A percentile compares a stretch with the other conserved stretches of the same genome.
Evolutionary conservation across 2,329 filamentous ascomycete species (phyloP).

Genomic region (Alternaria conjuncta): DNA sequence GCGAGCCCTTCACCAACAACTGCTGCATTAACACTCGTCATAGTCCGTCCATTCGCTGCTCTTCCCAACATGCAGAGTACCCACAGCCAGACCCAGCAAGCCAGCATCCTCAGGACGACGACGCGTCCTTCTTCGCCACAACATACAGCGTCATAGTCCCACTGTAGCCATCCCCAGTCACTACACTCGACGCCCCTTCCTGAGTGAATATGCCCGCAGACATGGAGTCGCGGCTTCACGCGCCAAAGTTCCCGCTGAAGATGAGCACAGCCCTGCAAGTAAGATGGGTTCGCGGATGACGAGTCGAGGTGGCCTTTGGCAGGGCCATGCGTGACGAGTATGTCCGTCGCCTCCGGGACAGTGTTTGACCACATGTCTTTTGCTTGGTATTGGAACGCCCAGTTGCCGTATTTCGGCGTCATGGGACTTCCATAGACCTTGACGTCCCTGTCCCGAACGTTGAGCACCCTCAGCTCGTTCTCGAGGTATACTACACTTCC

Average conservation of each 20-base stretch:
- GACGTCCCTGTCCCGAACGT: slow-evolving; percentile 54
- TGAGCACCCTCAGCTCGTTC: slow-evolving; percentile 52
- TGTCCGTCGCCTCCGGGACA: slow-evolving; percentile 72
- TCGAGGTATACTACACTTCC: slow-evolving; percentile 46
- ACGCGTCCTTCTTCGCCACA: slow-evolving; percentile 34
- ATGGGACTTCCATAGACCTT: slow-evolving; percentile 79
- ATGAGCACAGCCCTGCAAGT: slow-evolving; percentile 66
- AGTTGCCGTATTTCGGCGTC: slow-evolving; percentile 74
- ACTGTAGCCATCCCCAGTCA: slow-evolving; percentile 74
- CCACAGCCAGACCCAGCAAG: slow-evolving; percentile 7
- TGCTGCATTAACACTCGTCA: slow-evolving; percentile 19
- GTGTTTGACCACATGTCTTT: slow-evolving; percentile 70
- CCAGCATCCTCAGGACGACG: slow-evolving; percentile 14
- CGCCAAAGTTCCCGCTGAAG: slow-evolving; percentile 75
- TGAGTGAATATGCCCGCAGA: slow-evolving; percentile 85
- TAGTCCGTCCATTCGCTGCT: background rate
- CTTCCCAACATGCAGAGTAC: background rate
- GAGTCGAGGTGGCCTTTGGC: slow-evolving; percentile 72
- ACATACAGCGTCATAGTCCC: slow-evolving; percentile 65
- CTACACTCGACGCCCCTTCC: slow-evolving; percentile 70
- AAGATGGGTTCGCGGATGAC: slow-evolving; percentile 35
- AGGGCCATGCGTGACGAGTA: slow-evolving; percentile 81
- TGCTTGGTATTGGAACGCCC: slow-evolving; percentile 77
- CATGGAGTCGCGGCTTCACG: slow-evolving; percentile 70
- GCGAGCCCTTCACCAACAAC: slow-evolving; percentile 1